phyloP scores from a whole-genome alignment of 2,329 filamentous ascomycete genomes.

The Ascomycota sp. region DNA sequence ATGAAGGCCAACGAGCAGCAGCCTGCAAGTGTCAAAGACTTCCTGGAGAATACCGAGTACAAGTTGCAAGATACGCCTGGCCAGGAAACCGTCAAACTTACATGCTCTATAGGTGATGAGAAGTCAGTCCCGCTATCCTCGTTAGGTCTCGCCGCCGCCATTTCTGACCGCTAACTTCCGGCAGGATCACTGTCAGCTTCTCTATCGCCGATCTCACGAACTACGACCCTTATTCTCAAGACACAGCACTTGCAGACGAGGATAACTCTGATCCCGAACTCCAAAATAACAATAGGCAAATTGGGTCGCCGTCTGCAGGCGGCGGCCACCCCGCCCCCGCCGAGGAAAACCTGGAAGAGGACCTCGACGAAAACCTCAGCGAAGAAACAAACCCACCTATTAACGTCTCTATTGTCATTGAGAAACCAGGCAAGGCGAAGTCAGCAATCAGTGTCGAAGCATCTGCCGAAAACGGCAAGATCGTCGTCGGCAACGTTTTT shows the following conservation, averaged over 20 bases:
- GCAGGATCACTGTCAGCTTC: slow-evolving; percentile 23
- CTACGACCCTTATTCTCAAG: slow-evolving; percentile 18
- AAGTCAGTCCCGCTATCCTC: slow-evolving; percentile 36
- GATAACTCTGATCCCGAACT: slow-evolving; percentile 14
- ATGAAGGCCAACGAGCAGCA: slow-evolving; percentile 53
- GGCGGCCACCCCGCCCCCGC: too few species aligned
- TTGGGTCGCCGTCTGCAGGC: too few species aligned
- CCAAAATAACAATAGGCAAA: too few species aligned
- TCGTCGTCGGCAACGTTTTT: slow-evolving; percentile 79
- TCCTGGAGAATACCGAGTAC: slow-evolving; percentile 69
- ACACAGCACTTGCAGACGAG: slow-evolving; percentile 18
- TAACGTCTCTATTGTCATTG: slow-evolving; percentile 67
- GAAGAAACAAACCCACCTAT: slow-evolving; percentile 51
- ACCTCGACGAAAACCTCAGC: slow-evolving; percentile 27
- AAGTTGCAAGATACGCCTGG: slow-evolving; percentile 66
- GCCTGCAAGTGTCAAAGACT: slow-evolving; percentile 66
- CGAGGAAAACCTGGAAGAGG: slow-evolving; percentile 22
- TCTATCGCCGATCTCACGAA: slow-evolving; percentile 20
- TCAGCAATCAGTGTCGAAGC: slow-evolving; percentile 79
- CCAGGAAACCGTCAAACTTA: slow-evolving; percentile 72
- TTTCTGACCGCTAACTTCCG: slow-evolving; percentile 3
- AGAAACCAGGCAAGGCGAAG: slow-evolving; percentile 51
- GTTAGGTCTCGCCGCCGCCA: slow-evolving; percentile 1
- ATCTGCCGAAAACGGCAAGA: slow-evolving; percentile 63
- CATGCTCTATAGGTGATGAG: slow-evolving; percentile 69